phyloP scores from a whole-genome alignment of 2,329 filamentous ascomycete genomes.

The Zymoseptoria brevis region DNA sequence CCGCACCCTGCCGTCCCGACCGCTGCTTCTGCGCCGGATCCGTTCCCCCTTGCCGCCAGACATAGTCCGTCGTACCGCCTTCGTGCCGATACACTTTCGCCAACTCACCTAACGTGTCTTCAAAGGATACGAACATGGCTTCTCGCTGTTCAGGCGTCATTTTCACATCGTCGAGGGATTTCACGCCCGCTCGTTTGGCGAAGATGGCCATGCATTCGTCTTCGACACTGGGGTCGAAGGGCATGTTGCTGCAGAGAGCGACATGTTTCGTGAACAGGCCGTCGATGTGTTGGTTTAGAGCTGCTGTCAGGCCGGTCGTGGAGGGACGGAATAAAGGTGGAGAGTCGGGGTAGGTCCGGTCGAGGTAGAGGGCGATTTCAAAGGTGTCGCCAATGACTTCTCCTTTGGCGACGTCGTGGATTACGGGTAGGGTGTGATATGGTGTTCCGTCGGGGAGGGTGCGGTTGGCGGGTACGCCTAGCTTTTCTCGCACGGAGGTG shows the following conservation, averaged over 20 bases:
- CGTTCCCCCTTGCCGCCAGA: conserved; percentile 16
- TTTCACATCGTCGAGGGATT: conserved; percentile 38
- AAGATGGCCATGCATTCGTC: conserved; percentile 43
- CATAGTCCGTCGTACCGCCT: conserved; percentile 21
- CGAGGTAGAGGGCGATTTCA: conserved; percentile 56
- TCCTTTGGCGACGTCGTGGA: conserved; percentile 40
- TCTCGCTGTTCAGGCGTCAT: conserved; percentile 34
- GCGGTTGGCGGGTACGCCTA: conserved; percentile 45
- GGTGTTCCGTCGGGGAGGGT: conserved; percentile 50
- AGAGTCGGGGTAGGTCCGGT: conserved; percentile 43
- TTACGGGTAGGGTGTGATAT: conserved; percentile 54
- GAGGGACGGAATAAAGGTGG: conserved; percentile 44
- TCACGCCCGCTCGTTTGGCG: conserved; percentile 37
- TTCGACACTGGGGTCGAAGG: conserved; percentile 44
- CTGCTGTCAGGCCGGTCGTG: conserved; percentile 30
- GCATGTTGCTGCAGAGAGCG: conserved; percentile 38
- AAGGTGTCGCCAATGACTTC: conserved; percentile 53
- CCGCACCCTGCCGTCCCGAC: conserved; percentile 20
- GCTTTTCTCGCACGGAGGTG: conserved; percentile 37
- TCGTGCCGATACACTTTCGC: conserved; percentile 36
- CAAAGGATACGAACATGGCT: conserved; percentile 35
- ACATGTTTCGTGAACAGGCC: conserved; percentile 44
- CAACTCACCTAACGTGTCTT: conserved; percentile 36
- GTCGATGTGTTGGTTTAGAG: conserved; percentile 51
- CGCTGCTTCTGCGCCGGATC: conserved; percentile 13